Conservation (phyloP, 2,329 filamentous ascomycete species). For the Colletotrichum endophyticum region DNA sequence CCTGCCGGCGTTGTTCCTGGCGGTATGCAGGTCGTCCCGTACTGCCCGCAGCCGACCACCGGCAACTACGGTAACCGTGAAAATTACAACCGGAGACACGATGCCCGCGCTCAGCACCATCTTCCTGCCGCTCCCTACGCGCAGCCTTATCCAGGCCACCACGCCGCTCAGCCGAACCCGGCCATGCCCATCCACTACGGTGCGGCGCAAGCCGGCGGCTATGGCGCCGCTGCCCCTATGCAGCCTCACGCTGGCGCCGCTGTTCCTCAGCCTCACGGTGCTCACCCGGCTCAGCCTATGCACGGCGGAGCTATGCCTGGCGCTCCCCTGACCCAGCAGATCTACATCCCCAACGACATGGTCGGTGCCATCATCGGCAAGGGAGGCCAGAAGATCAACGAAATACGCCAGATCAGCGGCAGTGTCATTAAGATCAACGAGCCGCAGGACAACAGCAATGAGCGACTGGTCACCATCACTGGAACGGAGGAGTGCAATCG, state of each 20-base stretch:
- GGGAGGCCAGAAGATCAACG: slow-evolving; percentile 98
- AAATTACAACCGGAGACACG: slow-evolving; percentile 76
- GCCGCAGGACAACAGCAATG: slow-evolving; percentile 98
- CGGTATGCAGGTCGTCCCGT: slow-evolving; percentile 99
- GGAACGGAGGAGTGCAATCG: slow-evolving; percentile 98
- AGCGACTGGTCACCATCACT: slow-evolving; percentile 95
- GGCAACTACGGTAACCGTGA: slow-evolving; percentile 93
- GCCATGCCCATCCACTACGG: slow-evolving; percentile 79
- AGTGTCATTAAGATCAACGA: slow-evolving; percentile 99
- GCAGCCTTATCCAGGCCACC: slow-evolving; percentile 72
- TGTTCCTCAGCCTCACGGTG: slow-evolving; percentile 56
- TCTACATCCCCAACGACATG: slow-evolving; percentile 99
- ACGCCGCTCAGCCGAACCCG: slow-evolving; percentile 65
- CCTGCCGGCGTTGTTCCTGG: slow-evolving; percentile 93
- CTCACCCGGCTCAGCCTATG: slow-evolving; percentile 72
- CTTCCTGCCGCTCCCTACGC: slow-evolving; percentile 77
- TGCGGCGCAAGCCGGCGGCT: slow-evolving; percentile 68
- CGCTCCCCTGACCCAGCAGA: slow-evolving; percentile 93
- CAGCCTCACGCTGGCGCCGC: slow-evolving; percentile 72
- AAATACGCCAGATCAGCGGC: slow-evolving; percentile 94
- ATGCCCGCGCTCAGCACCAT: slow-evolving; percentile 66
- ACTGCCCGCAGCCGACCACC: slow-evolving; percentile 89
- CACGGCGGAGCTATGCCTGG: slow-evolving; percentile 69
- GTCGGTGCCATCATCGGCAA: slow-evolving; percentile 99
- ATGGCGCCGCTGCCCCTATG: slow-evolving; percentile 80